Percentiles rank a stretch among this genome's conserved stretches.
Evolutionary conservation across 176 grass and related monocot species (phyloP).

Genomic region (Hsuehochloa calcarea): DNA sequence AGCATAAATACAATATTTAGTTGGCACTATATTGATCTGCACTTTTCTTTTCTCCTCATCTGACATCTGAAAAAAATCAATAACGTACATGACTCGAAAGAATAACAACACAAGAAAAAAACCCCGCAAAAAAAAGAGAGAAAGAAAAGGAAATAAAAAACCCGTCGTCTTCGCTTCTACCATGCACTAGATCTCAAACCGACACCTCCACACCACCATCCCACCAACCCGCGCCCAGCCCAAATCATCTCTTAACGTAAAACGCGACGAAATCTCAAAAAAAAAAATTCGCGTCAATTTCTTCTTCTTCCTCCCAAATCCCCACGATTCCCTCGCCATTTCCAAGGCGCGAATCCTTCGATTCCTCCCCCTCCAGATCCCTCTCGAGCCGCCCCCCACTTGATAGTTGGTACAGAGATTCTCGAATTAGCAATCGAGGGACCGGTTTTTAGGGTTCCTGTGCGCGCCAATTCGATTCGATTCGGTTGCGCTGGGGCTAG

Average conservation of each 20-base stretch:
- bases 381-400: background rate
- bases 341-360: background rate
- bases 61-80: too few relatives aligned
- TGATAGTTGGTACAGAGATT: background rate
- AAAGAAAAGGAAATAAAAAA: background rate
- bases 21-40: too few relatives aligned
- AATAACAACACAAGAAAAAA: background rate
- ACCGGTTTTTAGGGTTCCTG: background rate
- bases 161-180: background rate
- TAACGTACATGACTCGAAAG: background rate
- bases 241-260: constrained; percentile 21
- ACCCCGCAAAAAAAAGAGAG: background rate
- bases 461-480: background rate
- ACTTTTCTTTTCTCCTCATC: too few relatives aligned
- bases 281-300: constrained; percentile 12
- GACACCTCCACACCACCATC: constrained; percentile 27
- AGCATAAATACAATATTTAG: too few relatives aligned
- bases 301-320: background rate
- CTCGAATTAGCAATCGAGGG: background rate
- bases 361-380: background rate
- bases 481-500: background rate
- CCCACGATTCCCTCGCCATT: constrained; percentile 42
- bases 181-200: background rate
- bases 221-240: background rate
- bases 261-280: constrained; percentile 35